phyloP scores from a whole-genome alignment of 2,329 filamentous ascomycete genomes.

The Pseudogymnoascus sp. region DNA sequence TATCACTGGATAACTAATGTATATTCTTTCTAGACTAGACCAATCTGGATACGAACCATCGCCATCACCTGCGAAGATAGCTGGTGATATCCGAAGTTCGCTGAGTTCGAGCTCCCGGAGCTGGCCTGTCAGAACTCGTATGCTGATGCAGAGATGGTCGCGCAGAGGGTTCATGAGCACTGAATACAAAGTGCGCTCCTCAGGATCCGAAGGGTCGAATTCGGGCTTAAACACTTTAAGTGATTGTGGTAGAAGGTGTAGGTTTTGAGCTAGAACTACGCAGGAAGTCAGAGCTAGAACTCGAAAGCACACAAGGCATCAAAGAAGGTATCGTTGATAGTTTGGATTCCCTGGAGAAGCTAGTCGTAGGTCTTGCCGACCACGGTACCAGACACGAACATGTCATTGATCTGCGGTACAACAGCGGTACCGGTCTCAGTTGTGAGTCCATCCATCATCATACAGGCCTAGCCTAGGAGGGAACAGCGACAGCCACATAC shows the following conservation, averaged over 20 bases:
- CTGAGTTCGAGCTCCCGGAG: not conserved
- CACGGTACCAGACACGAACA: constrained; percentile 31
- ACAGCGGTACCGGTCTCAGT: constrained; percentile 27
- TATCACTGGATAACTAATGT: not conserved
- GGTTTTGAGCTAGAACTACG: not conserved
- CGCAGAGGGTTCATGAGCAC: not conserved
- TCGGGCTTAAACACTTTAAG: not conserved
- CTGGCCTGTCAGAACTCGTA: not conserved
- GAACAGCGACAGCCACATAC: not conserved
- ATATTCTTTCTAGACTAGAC: not conserved
- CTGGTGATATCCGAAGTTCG: not conserved
- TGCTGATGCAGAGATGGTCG: not conserved
- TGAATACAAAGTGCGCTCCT: not conserved
- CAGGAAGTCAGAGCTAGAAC: not conserved
- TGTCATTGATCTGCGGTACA: constrained; percentile 29
- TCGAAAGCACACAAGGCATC: not conserved
- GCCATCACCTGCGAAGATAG: not conserved
- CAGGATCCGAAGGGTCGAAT: not conserved
- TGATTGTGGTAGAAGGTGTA: not conserved
- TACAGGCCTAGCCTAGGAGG: not conserved
- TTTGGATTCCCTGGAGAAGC: constrained; percentile 17
- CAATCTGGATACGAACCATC: not conserved
- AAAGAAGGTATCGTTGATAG: constrained; percentile 21
- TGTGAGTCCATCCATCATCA: constrained; percentile 24
- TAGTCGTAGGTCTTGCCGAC: constrained; percentile 18